Conservation (phyloP, 441 rosid species). For the Brassica balearica region DNA sequence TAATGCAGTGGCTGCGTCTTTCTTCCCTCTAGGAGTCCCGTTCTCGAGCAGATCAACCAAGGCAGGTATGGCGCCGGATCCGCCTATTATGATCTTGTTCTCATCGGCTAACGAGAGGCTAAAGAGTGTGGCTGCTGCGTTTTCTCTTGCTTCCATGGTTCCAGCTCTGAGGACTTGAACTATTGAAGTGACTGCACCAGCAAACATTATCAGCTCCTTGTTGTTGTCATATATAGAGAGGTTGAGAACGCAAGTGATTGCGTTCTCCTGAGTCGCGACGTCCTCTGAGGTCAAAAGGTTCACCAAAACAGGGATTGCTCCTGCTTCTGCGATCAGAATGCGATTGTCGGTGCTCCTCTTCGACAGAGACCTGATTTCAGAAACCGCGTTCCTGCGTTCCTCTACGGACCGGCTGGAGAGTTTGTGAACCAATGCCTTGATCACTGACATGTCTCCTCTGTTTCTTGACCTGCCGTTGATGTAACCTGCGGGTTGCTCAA, state of each 20-base stretch:
- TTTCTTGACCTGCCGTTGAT: conserved; percentile 69
- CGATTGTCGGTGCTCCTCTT: conserved; percentile 80
- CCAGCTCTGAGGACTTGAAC: conserved; percentile 76
- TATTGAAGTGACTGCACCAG: conserved; percentile 88
- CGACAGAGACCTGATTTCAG: conserved; percentile 79
- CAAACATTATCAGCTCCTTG: conserved; percentile 68
- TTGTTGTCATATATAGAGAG: conserved; percentile 92
- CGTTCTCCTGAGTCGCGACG: conserved; percentile 77
- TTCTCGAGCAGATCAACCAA: conserved; percentile 67
- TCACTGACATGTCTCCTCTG: conserved; percentile 73
- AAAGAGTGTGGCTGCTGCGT: conserved; percentile 87
- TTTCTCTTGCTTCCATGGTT: conserved; percentile 84
- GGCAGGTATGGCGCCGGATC: conserved; percentile 77
- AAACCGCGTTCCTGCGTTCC: conserved; percentile 78
- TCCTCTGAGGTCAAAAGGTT: conserved; percentile 70
- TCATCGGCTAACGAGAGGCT: conserved; percentile 78
- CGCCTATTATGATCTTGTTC: conserved; percentile 75
- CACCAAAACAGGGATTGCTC: conserved; percentile 74
- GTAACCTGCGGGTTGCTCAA: conserved; percentile 71
- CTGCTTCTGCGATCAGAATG: conserved; percentile 69
- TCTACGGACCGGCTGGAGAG: conserved; percentile 70
- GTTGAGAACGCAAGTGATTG: conserved; percentile 85
- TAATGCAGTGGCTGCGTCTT: conserved; percentile 81
- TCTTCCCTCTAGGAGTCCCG: conserved; percentile 76
- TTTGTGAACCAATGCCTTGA: conserved; percentile 65